Conservation (phyloP, 2,329 filamentous ascomycete species). For the Shiraia bambusicola region DNA sequence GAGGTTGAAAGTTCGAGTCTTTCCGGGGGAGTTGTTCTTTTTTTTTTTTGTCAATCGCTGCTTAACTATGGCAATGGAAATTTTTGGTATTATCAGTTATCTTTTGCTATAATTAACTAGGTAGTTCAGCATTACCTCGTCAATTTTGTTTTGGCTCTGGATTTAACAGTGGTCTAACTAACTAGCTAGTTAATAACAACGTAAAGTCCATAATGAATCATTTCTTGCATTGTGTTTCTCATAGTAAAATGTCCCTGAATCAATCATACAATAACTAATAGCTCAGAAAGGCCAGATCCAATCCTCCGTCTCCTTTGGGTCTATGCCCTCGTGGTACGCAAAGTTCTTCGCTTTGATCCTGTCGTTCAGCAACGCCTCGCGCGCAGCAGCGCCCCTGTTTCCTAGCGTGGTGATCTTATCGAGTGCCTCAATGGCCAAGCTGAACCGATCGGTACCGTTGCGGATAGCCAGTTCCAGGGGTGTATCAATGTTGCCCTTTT, state of each 20-base stretch:
- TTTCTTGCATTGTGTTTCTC: not conserved
- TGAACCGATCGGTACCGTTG: constrained; percentile 76
- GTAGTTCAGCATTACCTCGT: no score
- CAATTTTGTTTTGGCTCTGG: no score
- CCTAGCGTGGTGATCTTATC: constrained; percentile 63
- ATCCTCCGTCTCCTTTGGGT: constrained; percentile 64
- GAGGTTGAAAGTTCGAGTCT: constrained; percentile 33
- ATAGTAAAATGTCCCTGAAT: not conserved
- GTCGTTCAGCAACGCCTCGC: constrained; percentile 65
- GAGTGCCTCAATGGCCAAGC: constrained; percentile 74
- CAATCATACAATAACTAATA: no score
- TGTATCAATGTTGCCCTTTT: constrained; percentile 84
- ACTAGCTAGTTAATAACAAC: no score
- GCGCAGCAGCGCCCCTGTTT: constrained; percentile 62
- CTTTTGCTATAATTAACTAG: no score
- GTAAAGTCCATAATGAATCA: no score
- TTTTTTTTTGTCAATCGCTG: constrained; percentile 1
- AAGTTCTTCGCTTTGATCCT: constrained; percentile 65
- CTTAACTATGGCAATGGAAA: no score
- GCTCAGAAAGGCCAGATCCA: constrained; percentile 65
- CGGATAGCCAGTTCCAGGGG: constrained; percentile 76
- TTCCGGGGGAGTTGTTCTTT: constrained; percentile 27
- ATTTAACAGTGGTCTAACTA: no score
- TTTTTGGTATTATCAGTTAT: no score
- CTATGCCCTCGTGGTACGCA: constrained; percentile 69